Base-by-base conservation (phyloP, 2,329 filamentous ascomycete genomes). In the Lecanicillium sp. region DNA sequence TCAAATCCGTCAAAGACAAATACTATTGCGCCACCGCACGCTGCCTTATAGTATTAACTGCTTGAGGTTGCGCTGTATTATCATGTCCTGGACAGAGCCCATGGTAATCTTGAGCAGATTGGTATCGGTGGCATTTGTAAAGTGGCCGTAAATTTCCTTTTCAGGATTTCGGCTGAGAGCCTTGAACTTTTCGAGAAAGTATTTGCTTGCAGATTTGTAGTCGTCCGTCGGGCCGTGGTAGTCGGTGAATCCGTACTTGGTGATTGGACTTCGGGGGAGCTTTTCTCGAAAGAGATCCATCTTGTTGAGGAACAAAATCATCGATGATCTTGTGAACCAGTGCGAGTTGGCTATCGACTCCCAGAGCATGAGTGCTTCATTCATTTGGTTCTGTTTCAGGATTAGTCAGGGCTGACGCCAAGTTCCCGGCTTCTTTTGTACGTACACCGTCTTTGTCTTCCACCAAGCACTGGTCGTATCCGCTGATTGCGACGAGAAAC, bases 401-500 rank as follows among this genome's bases (percentile, higher is more conserved):
- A 47, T 52, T 43, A 53, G 50, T 25, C 22, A 25, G 7, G 22
- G 22, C 22, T 25, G 22, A n/a, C n/a, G n/a, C 22, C 33, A 6
- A n/a, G 12, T 36, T 5, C 13, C 7, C 22, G 33, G 16, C 6
- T 15, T n/a, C 20, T n/a, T 17, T 22, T 39, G 12, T 18, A 14
- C 36, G 32, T 71, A 94, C 88, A 46, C 89, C 89, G 58, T 94
- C 92, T 62, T 94, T 89, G 59, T 96, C 90, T 65, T 96, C 90
- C 4, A 95, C 87, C 35, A 96, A 68, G 54, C 89, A 94, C 61
- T 96, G 92, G 57, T 96, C 90, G 60, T 95, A 96, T 43, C 90
- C 90, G 47, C 88, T 95, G 51, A 96, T 89, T 34, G 90, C 89
- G 37, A 95, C 90, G 49, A 96, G 75, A 65, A 96, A 96, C 29